Percentiles rank a stretch among this genome's conserved stretches.
Conservation (phyloP, 163 green algal genomes). For the Chlorella variabilis region DNA sequence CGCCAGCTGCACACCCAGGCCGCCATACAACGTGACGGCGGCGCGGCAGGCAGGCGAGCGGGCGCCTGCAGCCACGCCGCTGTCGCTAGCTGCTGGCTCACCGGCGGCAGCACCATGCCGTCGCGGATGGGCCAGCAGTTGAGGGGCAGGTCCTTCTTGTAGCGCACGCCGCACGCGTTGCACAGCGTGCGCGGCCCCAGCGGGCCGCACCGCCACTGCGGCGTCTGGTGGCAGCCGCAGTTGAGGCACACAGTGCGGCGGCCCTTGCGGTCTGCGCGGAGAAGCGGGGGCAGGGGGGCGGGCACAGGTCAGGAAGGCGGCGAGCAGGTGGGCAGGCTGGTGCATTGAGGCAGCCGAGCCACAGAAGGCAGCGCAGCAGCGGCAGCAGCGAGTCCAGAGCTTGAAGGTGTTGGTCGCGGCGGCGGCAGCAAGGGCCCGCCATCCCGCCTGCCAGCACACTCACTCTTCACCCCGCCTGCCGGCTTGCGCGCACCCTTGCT, state of each 20-base stretch:
- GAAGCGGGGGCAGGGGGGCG: background rate
- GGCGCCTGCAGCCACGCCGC: no score
- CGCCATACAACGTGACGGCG: no score
- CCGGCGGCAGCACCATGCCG: slow-evolving; percentile 52
- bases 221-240: slow-evolving; percentile 82
- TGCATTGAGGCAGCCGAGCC: no score
- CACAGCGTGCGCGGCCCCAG: slow-evolving; percentile 90
- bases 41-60: background rate
- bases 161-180: slow-evolving; percentile 94
- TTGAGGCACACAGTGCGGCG: slow-evolving; percentile 64
- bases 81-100: no score
- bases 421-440: no score
- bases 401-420: background rate
- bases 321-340: no score
- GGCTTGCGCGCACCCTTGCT: slow-evolving; percentile 18
- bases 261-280: slow-evolving; percentile 18
- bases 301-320: no score
- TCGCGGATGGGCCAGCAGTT: slow-evolving; percentile 55
- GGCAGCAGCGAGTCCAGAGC: no score
- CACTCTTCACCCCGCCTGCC: background rate
- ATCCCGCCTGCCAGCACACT: background rate
- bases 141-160: slow-evolving; percentile 73
- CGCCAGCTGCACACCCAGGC: background rate
- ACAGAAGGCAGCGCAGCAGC: no score
- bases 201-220: slow-evolving; percentile 93